phyloP scores from a whole-genome alignment of 176 grass and related monocot genomes.

The Oropetium thomaeum region DNA sequence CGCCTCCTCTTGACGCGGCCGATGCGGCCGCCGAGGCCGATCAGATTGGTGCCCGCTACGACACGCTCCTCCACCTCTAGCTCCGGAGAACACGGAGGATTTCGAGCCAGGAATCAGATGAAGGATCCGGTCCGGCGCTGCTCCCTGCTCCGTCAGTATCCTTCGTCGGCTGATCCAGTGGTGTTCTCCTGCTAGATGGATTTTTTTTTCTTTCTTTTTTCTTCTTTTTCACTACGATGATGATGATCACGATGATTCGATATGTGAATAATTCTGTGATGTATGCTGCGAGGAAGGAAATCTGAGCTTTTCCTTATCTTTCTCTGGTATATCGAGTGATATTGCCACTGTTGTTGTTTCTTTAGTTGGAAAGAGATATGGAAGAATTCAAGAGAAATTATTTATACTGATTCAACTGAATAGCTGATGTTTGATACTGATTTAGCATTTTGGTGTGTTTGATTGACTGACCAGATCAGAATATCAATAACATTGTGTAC shows the following conservation, averaged over 20 bases:
- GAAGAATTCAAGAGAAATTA: conserved; percentile 37
- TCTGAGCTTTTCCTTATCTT: conserved; percentile 58
- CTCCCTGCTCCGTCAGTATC: background rate
- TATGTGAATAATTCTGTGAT: conserved; percentile 71
- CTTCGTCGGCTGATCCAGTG: conserved; percentile 40
- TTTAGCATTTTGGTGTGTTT: background rate
- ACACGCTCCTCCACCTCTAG: conserved; percentile 61
- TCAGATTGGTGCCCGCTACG: conserved; percentile 54
- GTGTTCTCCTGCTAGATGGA: conserved; percentile 51
- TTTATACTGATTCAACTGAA: conserved; percentile 15
- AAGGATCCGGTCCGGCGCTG: conserved; percentile 11
- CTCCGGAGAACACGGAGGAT: conserved; percentile 24
- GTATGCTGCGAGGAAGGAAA: conserved; percentile 58
- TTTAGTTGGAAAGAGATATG: conserved; percentile 42
- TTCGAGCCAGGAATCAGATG: background rate
- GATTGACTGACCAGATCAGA: background rate
- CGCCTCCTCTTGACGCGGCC: conserved; percentile 48
- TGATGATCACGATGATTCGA: conserved; percentile 40
- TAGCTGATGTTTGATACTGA: background rate
- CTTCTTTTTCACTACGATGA: conserved; percentile 39
- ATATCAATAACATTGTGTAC: background rate
- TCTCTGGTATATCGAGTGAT: conserved; percentile 26
- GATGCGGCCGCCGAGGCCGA: conserved; percentile 40
- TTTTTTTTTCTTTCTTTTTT: background rate
- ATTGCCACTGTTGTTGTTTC: conserved; percentile 33